Conservation (phyloP, 768 basidiomycete genomes). For the Termitomyces sp. region DNA sequence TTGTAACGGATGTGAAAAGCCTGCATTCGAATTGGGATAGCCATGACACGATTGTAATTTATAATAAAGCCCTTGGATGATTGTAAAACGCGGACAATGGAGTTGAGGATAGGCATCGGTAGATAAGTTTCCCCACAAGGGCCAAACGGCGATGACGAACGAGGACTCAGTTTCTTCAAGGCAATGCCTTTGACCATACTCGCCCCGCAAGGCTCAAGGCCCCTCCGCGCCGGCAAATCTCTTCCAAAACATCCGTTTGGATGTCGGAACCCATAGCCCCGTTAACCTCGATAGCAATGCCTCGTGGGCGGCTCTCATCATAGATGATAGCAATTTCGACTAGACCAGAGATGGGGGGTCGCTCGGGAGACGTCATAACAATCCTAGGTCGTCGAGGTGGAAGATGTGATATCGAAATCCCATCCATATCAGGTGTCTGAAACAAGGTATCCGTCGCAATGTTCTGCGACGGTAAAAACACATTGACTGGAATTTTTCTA, state of each 20-base stretch:
- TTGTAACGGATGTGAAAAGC: background rate
- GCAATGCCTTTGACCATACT: constrained; percentile 49
- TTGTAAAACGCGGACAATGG: background rate
- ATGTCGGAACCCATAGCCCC: constrained; percentile 58
- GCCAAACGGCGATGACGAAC: background rate
- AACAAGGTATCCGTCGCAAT: constrained; percentile 38
- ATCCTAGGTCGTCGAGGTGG: constrained; percentile 48
- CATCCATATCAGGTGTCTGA: constrained; percentile 35
- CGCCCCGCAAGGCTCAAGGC: constrained; percentile 65
- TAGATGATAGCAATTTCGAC: constrained; percentile 64
- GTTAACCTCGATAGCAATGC: constrained; percentile 53
- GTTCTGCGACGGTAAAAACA: constrained; percentile 51
- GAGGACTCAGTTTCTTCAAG: background rate
- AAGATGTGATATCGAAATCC: constrained; percentile 32
- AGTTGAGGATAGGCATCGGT: background rate
- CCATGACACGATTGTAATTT: background rate
- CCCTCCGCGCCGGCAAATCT: constrained; percentile 71
- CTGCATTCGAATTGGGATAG: too few relatives aligned
- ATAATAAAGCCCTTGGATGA: background rate
- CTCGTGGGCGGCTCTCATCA: constrained; percentile 52
- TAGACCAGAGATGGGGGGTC: constrained; percentile 59
- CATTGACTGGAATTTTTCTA: constrained; percentile 69
- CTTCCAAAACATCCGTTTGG: constrained; percentile 57
- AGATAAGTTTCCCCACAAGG: background rate
- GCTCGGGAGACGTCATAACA: constrained; percentile 64